Base-by-base conservation (phyloP, 2,329 filamentous ascomycete genomes). In the Phyllosticta paracitricarpa region DNA sequence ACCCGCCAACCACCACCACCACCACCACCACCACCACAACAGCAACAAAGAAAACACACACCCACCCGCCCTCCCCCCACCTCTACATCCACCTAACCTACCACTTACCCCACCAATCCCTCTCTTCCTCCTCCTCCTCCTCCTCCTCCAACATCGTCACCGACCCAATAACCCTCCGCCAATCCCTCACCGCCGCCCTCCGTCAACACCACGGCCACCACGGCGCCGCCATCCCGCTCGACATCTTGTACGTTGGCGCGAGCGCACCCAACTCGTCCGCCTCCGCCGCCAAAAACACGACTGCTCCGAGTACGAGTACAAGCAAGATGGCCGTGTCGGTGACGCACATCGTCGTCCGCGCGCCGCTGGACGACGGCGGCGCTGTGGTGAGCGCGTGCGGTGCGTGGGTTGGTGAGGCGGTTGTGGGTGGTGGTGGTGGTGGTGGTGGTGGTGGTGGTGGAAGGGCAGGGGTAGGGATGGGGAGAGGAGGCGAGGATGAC, bases 141-240 rank as follows among this genome's bases (percentile, higher is more conserved):
- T 17, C 12, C 12, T 7, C 48, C 0, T 4, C 51, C 6, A 0
- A 22, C 2, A 7, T 12, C 7, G 14, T 14, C 56, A 63, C 89
- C 2, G 87, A 90, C 72, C 75, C 77, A 3, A 74, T 89, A 3
- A 85, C 84, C 52, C 78, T 82, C 25, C 84, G 84, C 55, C 78
- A 83, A 1, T 84, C 86, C 69, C 81, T 86, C 66, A 83, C 81
- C 5, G 72, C 81, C 2, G 86, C 87, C 0, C 74, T 91, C 19
- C 78, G 77, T 1, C 84, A 87, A 65, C 90, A 88, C 66, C 79
- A 91, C 0, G 88, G 88, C 17, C 72, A 83, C n/a, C 84, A 83
- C 1, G 89, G 89, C 12, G 75, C 78, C 2, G 85, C 84, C 19
- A 84, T 90, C 12, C 74, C 84, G 2, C 69, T 90, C 57, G 88